Base-by-base conservation (phyloP, 371 early-diverging fungal genomes). In the Lichtheimia ramosa region DNA sequence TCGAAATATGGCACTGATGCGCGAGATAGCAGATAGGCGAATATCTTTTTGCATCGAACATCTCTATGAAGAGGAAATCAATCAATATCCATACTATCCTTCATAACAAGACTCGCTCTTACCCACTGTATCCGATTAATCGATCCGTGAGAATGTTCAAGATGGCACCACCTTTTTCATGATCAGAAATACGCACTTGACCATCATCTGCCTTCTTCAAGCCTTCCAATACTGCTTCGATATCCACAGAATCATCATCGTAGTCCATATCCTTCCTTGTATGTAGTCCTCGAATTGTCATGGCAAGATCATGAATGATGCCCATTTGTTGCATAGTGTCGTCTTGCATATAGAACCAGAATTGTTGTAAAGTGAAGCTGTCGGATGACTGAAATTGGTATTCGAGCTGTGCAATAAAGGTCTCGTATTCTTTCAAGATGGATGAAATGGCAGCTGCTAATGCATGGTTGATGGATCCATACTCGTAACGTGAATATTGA, bases 381-480 rank as follows among this genome's bases (percentile, higher is more conserved):
- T 86, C 75, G 0, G 84, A 80, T 1, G 89, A 80, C 50, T 90
- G 86, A 48, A 89, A 88, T 55, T 92, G 89, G 58, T 89, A 89
- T 63, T 98, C 98, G 2, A 96, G 75, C 65, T 95, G 95, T 15
- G 92, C 92, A n/a, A 98, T 82, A 41, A 95, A 73, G 2, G 89
- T 69, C n/a, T 86, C 65, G 57, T 92, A 96, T 51, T 95, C 96
- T 78, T 91, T 90, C 23, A 90, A 56, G 42, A 95, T 68, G 7
- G 59, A 74, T 14, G 83, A 71, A 41, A 96, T 89, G 0, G 91
- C 93, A 1, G 93, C 91, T 51, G 89, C 85, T 3, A 98, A 81
- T 0, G 97, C 97, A 67, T 98, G 96, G 61, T 86, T 91, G 34
- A 96, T 89, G 6, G 88, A 86, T 1, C 98, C 98, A 54, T 85